Percentiles rank a stretch among this genome's conserved stretches.
Conservation (phyloP, 371 early-diverging fungal genomes). For the Amoeboradix gromovi region DNA sequence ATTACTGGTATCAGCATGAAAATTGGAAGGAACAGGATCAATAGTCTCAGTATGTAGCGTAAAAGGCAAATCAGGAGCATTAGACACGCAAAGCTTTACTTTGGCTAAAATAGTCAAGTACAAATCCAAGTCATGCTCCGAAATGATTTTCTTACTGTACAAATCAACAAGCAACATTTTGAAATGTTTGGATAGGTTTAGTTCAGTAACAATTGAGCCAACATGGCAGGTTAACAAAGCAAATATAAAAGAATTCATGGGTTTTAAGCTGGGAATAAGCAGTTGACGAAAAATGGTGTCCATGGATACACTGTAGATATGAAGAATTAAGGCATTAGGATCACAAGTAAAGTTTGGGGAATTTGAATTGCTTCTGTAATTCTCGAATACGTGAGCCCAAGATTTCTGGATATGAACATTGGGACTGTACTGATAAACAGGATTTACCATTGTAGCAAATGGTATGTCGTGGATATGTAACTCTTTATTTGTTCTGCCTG, state of each 20-base stretch:
- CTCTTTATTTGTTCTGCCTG: not conserved
- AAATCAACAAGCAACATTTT: not conserved
- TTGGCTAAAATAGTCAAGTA: too few relatives aligned
- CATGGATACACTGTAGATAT: not conserved
- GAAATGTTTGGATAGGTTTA: not conserved
- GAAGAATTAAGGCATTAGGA: not conserved
- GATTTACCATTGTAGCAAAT: not conserved
- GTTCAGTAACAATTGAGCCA: not conserved
- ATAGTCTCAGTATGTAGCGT: too few relatives aligned
- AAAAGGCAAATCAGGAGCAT: too few relatives aligned
- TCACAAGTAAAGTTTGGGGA: not conserved
- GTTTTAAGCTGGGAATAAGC: not conserved
- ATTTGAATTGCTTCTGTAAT: not conserved
- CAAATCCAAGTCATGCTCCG: too few relatives aligned
- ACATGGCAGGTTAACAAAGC: not conserved
- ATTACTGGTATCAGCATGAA: too few relatives aligned
- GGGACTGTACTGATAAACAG: not conserved
- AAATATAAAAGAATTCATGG: not conserved
- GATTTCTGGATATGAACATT: not conserved
- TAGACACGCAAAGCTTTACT: too few relatives aligned
- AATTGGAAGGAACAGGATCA: too few relatives aligned
- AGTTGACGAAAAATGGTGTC: not conserved
- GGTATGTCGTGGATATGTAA: not conserved
- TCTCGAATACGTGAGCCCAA: not conserved
- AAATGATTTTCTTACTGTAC: not conserved